Conservation (phyloP, 1,284 basidiomycete species). For the Paramarasmius palmivorus region DNA sequence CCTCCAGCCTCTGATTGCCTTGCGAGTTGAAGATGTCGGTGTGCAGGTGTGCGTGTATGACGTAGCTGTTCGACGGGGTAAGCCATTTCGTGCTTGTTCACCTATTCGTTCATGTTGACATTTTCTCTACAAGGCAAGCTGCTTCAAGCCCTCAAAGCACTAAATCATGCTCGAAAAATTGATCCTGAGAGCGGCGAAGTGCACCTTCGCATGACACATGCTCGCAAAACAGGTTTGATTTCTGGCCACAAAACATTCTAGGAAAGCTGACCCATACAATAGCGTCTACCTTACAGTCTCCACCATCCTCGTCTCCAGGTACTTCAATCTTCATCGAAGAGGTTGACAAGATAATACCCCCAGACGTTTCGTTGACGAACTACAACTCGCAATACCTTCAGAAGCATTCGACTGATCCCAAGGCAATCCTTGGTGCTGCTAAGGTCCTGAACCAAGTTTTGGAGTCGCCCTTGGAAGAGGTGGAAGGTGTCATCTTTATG, state of each 20-base stretch:
- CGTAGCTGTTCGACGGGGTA: slow-evolving; percentile 77
- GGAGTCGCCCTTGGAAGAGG: slow-evolving; percentile 50
- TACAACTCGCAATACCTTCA: slow-evolving; percentile 81
- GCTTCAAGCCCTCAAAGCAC: slow-evolving; percentile 75
- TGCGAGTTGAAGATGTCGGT: slow-evolving; percentile 57
- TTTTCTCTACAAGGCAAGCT: slow-evolving; percentile 63
- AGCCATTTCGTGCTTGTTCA: slow-evolving; percentile 27
- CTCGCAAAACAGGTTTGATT: slow-evolving; percentile 55
- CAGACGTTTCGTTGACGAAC: slow-evolving; percentile 56
- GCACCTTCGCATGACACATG: slow-evolving; percentile 70
- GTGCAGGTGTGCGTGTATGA: slow-evolving; percentile 82
- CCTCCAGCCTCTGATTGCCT: slow-evolving; percentile 64
- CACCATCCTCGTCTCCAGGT: slow-evolving; percentile 44
- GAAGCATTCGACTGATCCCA: slow-evolving; percentile 47
- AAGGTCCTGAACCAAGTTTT: slow-evolving; percentile 46
- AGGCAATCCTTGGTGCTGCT: slow-evolving; percentile 63
- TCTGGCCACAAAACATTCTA: not conserved
- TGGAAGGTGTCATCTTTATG: slow-evolving; percentile 61
- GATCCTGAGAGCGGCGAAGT: slow-evolving; percentile 65
- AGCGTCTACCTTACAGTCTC: slow-evolving; percentile 44
- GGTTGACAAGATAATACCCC: slow-evolving; percentile 55
- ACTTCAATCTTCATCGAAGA: slow-evolving; percentile 45
- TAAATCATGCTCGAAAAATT: slow-evolving; percentile 60
- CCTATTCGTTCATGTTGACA: not conserved
- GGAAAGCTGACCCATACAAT: slow-evolving; percentile 5